Base-by-base conservation (phyloP, 768 basidiomycete species). In the Sarcodon aspratus region DNA sequence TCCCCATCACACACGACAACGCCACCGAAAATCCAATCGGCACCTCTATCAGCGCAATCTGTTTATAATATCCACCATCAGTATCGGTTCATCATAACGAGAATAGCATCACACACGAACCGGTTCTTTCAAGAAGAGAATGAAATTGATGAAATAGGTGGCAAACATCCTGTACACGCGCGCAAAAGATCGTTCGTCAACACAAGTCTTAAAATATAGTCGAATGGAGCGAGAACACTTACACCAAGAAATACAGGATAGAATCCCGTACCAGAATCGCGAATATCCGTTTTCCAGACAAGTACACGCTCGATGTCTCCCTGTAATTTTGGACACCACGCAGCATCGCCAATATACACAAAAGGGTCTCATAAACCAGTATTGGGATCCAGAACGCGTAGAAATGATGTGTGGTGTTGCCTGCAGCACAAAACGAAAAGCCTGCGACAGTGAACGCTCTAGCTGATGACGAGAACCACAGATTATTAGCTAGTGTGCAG, bases 381-480 rank as follows among this genome's bases (percentile, higher is more conserved):
- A 78, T 68, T 1, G 79, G 79, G 38, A 81, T 70, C 80, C 80
- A 82, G 59, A 78, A 78, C 15, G 69, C 63, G 55, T 69, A 80
- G 57, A 79, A 75, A 36, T 68, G 63, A 7, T 48, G 40, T 5
- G 74, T 65, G 6, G 77, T 55, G 31, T 61, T 56, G 10, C 44
- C 36, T 5, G 74, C 69, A 9, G 66, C 51, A 55, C 79, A 82
- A 50, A 75, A 73, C 6, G 58, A 51, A 7, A 53, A 53, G n/a
- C 63, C 55, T 7, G 40, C 67, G 57, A 55, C 13, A 35, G 5
- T 17, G 9, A 15, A 46, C 10, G 17, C 27, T 46, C 33, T 9
- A 34, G 15, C 45, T 9, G 1, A 34, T 32, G 12, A 13, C 12
- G 13, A 15, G 3, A 32, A 13, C 3, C 6, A 13, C 15, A 5